phyloP scores from a whole-genome alignment of 805 yeast genomes.

The Saccharomyces jurei region DNA sequence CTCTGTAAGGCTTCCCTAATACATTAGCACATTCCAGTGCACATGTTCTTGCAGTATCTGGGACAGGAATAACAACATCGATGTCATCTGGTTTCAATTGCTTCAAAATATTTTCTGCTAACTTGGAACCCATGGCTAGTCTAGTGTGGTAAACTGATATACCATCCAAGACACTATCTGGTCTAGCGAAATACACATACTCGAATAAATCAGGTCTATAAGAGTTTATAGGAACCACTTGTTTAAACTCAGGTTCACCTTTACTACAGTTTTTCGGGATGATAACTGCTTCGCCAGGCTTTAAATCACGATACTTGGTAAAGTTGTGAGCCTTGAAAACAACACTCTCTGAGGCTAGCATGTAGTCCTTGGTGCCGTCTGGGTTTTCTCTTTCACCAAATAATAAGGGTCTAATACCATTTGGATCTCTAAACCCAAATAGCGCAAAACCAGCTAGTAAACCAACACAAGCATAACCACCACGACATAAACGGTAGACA shows the following conservation, averaged over 20 bases:
- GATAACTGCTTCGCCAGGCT: constrained; percentile 95
- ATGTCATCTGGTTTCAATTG: constrained; percentile 47
- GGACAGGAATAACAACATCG: constrained; percentile 96
- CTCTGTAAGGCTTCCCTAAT: constrained; percentile 78
- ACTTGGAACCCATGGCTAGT: constrained; percentile 84
- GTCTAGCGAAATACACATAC: constrained; percentile 96
- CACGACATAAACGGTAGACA: constrained; percentile 72
- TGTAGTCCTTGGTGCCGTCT: constrained; percentile 73
- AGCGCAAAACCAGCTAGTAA: constrained; percentile 94
- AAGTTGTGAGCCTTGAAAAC: constrained; percentile 90
- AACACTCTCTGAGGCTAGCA: constrained; percentile 93
- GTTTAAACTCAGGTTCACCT: constrained; percentile 64
- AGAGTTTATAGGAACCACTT: constrained; percentile 67
- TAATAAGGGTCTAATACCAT: constrained; percentile 88
- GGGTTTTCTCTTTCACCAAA: constrained; percentile 70
- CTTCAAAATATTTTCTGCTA: constrained; percentile 63
- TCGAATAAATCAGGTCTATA: constrained; percentile 96
- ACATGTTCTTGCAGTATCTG: constrained; percentile 95
- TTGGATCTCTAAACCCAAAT: constrained; percentile 94
- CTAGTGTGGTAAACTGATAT: constrained; percentile 89
- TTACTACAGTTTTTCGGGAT: constrained; percentile 65
- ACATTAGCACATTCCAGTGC: constrained; percentile 87
- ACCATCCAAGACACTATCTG: constrained; percentile 95
- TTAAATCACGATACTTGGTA: constrained; percentile 66
- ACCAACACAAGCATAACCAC: constrained; percentile 95